Percentiles rank a stretch among this genome's conserved stretches.
Evolutionary conservation across 495 filamentous ascomycete species (phyloP).

Genomic region (Podospora comata): DNA sequence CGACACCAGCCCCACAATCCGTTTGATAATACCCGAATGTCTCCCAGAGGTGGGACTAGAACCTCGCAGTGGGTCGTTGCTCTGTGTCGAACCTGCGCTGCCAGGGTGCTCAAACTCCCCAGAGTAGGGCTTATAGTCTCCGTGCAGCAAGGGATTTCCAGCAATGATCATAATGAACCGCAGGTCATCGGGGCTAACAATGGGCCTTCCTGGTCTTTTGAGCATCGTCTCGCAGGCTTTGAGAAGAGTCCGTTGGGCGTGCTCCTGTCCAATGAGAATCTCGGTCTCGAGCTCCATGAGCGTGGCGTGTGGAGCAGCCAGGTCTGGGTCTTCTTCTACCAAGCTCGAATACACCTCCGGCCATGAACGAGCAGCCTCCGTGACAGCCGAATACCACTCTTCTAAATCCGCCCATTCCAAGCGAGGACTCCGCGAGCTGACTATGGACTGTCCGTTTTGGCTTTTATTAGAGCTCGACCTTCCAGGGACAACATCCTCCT

Average conservation of each 20-base stretch:
- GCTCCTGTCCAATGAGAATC: conserved; percentile 63
- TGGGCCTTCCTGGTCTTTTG: conserved; percentile 73
- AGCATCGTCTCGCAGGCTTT: conserved; percentile 81
- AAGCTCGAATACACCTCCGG: conserved; percentile 53
- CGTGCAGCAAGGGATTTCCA: conserved; percentile 73
- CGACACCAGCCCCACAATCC: conserved; percentile 75
- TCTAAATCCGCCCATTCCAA: conserved; percentile 73
- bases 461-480: conserved; percentile 36
- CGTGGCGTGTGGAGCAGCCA: conserved; percentile 28
- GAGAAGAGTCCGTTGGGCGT: conserved; percentile 65
- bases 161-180: conserved; percentile 82
- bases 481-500: conserved; percentile 40
- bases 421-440: conserved; percentile 62
- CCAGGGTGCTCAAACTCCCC: conserved; percentile 34
- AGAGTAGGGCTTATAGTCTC: conserved; percentile 35
- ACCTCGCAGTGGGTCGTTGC: conserved; percentile 13
- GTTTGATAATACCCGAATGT: conserved; percentile 83
- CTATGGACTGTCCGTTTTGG: conserved; percentile 36
- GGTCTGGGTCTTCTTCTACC: conserved; percentile 28
- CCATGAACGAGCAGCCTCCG: conserved; percentile 56
- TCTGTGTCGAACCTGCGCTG: conserved; percentile 11
- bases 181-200: conserved; percentile 67
- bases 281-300: conserved; percentile 56
- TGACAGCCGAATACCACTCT: conserved; percentile 73
- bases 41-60: conserved; percentile 44